A percentile compares a stretch with the other conserved stretches of the same genome.
Evolutionary conservation across 768 basidiomycete species (phyloP).

Genomic region (Lentinula raphanica): DNA sequence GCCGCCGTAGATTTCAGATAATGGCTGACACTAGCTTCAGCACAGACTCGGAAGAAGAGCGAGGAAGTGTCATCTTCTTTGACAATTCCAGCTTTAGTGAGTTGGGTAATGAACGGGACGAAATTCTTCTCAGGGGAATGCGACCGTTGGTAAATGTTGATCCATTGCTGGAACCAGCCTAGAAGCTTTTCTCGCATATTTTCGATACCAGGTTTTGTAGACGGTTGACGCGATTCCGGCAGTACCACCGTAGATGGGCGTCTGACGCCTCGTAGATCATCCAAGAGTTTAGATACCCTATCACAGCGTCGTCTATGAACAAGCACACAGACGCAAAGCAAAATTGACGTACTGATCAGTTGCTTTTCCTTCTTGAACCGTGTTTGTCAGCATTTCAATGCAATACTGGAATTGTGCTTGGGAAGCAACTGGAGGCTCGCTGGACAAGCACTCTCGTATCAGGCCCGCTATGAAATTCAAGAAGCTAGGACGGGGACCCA

Average conservation of each 20-base stretch:
- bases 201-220: constrained; percentile 66
- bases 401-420: constrained; percentile 76
- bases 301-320: constrained; percentile 6
- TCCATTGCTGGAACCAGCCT: constrained; percentile 92
- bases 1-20: constrained; percentile 73
- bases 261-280: constrained; percentile 72
- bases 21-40: constrained; percentile 87
- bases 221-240: constrained; percentile 41
- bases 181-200: constrained; percentile 71
- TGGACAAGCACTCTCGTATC: constrained; percentile 80
- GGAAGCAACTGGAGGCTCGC: constrained; percentile 74
- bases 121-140: constrained; percentile 91
- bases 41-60: constrained; percentile 97
- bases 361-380: constrained; percentile 68
- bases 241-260: constrained; percentile 38
- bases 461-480: constrained; percentile 79
- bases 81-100: constrained; percentile 94
- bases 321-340: background rate
- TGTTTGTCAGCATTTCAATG: constrained; percentile 74
- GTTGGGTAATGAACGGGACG: constrained; percentile 92
- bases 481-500: constrained; percentile 71
- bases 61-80: constrained; percentile 95
- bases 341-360: constrained; percentile 73
- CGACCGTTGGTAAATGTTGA: constrained; percentile 87
- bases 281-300: constrained; percentile 68